A percentile compares a stretch with the other conserved stretches of the same genome.
phyloP scores from a whole-genome alignment of 2,329 filamentous ascomycete genomes.

The Pseudogymnoascus sp. region DNA sequence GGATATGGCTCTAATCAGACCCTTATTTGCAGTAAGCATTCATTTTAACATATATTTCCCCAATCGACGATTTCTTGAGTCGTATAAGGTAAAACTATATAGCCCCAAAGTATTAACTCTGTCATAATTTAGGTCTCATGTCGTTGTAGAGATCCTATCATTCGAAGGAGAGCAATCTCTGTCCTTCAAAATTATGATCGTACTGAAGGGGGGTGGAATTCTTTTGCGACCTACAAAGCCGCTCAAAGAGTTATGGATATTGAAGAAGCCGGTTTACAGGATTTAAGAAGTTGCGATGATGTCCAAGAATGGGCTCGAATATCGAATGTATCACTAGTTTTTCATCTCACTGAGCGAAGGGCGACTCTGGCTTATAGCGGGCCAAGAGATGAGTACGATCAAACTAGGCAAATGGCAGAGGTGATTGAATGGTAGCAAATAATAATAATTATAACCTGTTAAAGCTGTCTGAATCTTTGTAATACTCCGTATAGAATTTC shows the following conservation, averaged over 20 bases:
- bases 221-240: not conserved
- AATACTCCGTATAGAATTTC: too few relatives aligned
- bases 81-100: not conserved
- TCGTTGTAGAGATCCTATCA: constrained; percentile 49
- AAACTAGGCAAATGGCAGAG: not conserved
- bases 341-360: not conserved
- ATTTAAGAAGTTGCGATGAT: constrained; percentile 13
- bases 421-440: not conserved
- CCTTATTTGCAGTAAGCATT: not conserved
- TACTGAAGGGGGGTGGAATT: constrained; percentile 61
- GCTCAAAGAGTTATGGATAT: not conserved
- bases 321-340: not conserved
- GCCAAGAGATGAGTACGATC: not conserved
- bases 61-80: not conserved
- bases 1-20: not conserved
- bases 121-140: constrained; percentile 56
- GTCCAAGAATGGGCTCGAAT: constrained; percentile 15
- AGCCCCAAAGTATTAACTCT: constrained; percentile 42
- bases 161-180: constrained; percentile 53
- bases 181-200: constrained; percentile 50
- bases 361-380: not conserved
- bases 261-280: constrained; percentile 11
- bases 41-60: not conserved
- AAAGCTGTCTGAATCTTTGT: too few relatives aligned
- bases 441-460: too few relatives aligned